Conservation (phyloP, 2,329 filamentous ascomycete species). For the Emmonsiellopsis sp. region DNA sequence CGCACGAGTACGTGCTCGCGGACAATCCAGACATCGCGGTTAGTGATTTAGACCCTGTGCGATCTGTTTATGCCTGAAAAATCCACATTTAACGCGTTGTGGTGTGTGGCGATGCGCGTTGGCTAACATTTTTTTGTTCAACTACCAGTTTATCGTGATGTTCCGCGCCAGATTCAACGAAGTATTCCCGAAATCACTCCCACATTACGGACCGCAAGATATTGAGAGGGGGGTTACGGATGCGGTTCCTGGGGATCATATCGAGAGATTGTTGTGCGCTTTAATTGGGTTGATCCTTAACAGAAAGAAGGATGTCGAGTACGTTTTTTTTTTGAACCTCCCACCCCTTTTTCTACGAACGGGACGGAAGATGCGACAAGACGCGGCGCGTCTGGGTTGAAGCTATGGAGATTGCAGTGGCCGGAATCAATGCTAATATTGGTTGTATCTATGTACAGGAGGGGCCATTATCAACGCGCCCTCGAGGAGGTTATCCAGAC, state of each 20-base stretch:
- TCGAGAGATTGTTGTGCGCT: slow-evolving; percentile 82
- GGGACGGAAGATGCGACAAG: neutral
- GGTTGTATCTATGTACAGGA: slow-evolving; percentile 43
- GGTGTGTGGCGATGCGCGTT: slow-evolving; percentile 24
- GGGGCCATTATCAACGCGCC: slow-evolving; percentile 84
- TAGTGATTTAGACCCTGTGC: slow-evolving; percentile 38
- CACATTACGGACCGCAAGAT: slow-evolving; percentile 91
- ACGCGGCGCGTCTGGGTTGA: neutral
- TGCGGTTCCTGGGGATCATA: slow-evolving; percentile 67
- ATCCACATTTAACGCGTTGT: slow-evolving; percentile 18
- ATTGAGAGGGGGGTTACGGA: slow-evolving; percentile 80
- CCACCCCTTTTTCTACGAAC: neutral
- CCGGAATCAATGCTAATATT: slow-evolving; percentile 20
- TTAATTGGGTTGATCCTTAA: slow-evolving; percentile 82
- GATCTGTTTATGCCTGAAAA: slow-evolving; percentile 6
- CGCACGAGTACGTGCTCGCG: slow-evolving; percentile 80
- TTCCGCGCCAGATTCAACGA: slow-evolving; percentile 91
- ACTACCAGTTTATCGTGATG: slow-evolving; percentile 84
- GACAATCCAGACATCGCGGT: slow-evolving; percentile 91
- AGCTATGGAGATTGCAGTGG: slow-evolving; percentile 6
- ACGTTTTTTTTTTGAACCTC: slow-evolving; percentile 38
- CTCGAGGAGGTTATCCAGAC: slow-evolving; percentile 84
- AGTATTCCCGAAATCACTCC: slow-evolving; percentile 74
- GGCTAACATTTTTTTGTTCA: slow-evolving; percentile 24
- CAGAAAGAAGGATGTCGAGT: slow-evolving; percentile 98